Conservation (phyloP, 768 basidiomycete genomes). For the Termitomyces sp. region DNA sequence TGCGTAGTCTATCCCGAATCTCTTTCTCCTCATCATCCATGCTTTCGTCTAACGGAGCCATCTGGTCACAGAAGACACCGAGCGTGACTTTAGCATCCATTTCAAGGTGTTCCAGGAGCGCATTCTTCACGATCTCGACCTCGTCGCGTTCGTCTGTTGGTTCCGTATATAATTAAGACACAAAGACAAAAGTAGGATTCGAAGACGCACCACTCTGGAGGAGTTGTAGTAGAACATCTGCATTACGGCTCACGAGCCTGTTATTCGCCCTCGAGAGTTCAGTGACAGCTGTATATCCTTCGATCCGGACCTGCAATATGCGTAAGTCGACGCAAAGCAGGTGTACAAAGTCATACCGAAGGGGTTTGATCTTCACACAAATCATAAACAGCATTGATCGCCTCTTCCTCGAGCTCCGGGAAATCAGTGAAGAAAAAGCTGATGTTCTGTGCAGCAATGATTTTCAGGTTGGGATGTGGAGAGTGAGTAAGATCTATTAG, state of each 20-base stretch:
- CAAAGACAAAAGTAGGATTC: not conserved
- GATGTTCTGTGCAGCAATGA: conserved; percentile 55
- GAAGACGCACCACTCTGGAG: conserved; percentile 63
- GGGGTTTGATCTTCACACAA: conserved; percentile 66
- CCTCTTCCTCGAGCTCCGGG: conserved; percentile 68
- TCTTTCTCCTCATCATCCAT: conserved; percentile 55
- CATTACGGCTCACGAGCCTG: conserved; percentile 66
- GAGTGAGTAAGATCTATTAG: conserved; percentile 55
- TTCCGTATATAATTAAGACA: not conserved
- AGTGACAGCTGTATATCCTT: conserved; percentile 62
- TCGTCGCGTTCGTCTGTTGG: conserved; percentile 61
- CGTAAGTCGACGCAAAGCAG: conserved; percentile 1
- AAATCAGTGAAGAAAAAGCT: conserved; percentile 61
- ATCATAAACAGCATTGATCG: conserved; percentile 77
- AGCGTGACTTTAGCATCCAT: conserved; percentile 59
- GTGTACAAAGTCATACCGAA: conserved; percentile 31
- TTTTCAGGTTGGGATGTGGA: conserved; percentile 42
- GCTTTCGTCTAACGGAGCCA: conserved; percentile 45
- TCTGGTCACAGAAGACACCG: conserved; percentile 67
- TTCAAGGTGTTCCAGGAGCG: conserved; percentile 58
- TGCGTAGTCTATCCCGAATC: conserved; percentile 53
- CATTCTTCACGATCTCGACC: conserved; percentile 55
- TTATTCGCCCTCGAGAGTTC: conserved; percentile 39
- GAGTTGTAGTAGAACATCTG: conserved; percentile 72
- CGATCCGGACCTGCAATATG: conserved; percentile 54